Percentiles rank a stretch among this genome's conserved stretches.
Evolutionary conservation across 257 asterid genomes (phyloP).

Genomic region (Striga asiatica): DNA sequence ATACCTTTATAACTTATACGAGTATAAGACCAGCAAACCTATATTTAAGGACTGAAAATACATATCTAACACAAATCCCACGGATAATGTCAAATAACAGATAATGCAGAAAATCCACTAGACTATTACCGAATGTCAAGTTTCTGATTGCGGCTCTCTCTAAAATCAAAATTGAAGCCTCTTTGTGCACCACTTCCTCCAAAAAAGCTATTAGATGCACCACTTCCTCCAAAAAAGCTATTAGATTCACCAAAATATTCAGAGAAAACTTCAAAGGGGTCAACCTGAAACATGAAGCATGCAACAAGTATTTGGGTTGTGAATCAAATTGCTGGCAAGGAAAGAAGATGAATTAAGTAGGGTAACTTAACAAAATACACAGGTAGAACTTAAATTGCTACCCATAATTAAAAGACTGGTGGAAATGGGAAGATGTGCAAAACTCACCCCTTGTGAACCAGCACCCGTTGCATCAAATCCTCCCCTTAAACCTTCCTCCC

Average conservation of each 20-base stretch:
- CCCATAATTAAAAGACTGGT: constrained; percentile 7
- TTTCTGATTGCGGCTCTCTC: constrained; percentile 41
- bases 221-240: constrained; percentile 60
- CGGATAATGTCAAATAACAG: neutral
- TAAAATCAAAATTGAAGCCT: constrained; percentile 43
- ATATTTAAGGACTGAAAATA: neutral
- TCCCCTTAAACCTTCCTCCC: constrained; percentile 76
- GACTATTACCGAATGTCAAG: constrained; percentile 72
- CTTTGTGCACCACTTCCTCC: constrained; percentile 50
- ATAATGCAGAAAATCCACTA: constrained; percentile 4
- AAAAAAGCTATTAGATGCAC: constrained; percentile 51
- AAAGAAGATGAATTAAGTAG: constrained; percentile 5
- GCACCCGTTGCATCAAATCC: constrained; percentile 44
- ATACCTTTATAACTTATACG: neutral
- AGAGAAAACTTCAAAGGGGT: constrained; percentile 73
- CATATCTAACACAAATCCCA: neutral
- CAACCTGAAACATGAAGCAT: constrained; percentile 39
- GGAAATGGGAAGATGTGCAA: neutral
- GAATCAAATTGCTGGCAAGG: constrained; percentile 4
- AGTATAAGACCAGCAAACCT: neutral
- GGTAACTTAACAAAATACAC: constrained; percentile 2
- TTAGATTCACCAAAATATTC: constrained; percentile 64
- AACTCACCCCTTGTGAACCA: constrained; percentile 62
- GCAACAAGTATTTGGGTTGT: neutral
- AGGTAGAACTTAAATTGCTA: neutral